phyloP scores from a whole-genome alignment of 139 green algal species.

The Zygnema cylindricum region DNA sequence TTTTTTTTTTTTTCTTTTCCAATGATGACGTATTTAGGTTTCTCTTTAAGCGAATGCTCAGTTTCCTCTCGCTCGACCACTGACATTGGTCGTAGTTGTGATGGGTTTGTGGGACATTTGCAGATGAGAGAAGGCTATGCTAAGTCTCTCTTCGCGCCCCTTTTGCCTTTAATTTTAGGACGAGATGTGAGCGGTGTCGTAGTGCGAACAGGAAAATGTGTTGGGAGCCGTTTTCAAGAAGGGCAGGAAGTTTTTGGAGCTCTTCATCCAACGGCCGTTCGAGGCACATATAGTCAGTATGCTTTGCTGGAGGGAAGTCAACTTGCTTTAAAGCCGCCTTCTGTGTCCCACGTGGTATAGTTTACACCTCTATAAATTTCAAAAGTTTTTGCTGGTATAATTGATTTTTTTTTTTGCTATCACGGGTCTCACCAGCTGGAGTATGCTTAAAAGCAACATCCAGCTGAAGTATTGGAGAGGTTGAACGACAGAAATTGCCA shows the following conservation, averaged over 20 bases:
- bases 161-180: slow-evolving; percentile 30
- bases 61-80: not conserved
- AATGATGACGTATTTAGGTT: not conserved
- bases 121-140: slow-evolving; percentile 50
- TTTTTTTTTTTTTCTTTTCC: not conserved
- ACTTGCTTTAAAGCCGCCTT: slow-evolving; percentile 14
- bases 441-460: too few relatives aligned
- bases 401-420: too few relatives aligned
- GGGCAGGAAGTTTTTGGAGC: slow-evolving; percentile 37
- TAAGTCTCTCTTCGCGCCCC: slow-evolving; percentile 17
- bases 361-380: too few relatives aligned
- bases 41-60: not conserved
- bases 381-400: too few relatives aligned
- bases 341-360: slow-evolving; percentile 18
- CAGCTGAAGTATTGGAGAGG: too few relatives aligned
- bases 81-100: too few relatives aligned
- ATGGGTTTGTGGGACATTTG: not conserved
- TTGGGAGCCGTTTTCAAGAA: not conserved
- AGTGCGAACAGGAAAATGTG: not conserved
- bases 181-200: slow-evolving; percentile 29
- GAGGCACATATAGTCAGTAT: slow-evolving; percentile 41
- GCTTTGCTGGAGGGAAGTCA: slow-evolving; percentile 3
- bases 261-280: slow-evolving; percentile 38
- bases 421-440: too few relatives aligned
- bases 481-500: too few relatives aligned